Evolutionary conservation across 345 rosid species (phyloP), one percentile per base, ranked within the genome.

Genomic region (Populus euphratica): DNA sequence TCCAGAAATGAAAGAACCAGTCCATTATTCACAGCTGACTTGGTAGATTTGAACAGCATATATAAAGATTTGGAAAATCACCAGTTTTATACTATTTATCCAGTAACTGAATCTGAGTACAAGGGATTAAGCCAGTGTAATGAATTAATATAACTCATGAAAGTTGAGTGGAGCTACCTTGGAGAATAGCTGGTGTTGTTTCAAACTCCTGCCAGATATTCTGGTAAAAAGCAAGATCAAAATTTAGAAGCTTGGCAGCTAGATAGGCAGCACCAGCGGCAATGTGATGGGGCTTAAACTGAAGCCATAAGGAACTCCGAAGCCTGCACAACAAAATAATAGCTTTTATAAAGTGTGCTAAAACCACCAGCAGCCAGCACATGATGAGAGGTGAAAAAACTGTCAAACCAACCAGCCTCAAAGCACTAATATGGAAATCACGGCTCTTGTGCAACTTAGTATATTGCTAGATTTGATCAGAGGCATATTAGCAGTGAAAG

Each of bases 181-280:
- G 91, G 75, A 92, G 83, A 81, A 90, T 81, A 49, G 87, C 83
- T 1, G 93, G 94, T 43, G 97, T 87, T 2, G 88, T 82, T 73
- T 88, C 86, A 77, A 92, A 90, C 77, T 92, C 97, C 74, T 78
- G 88, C 94, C 94, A 90, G 78, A 92, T 80, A 81, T 83, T 84
- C 39, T 84, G 91, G 78, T 87, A 79, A 54, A 81, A 75, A 23
- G 90, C 80, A 73, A 90, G 90, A 78, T 92, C 88, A 78, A 87
- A 68, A 68, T 85, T 89, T 65, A 92, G 81, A 56, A 87, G 84
- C 84, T 85, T 88, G 52, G 93, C 90, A 11, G 94, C 97, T 73
- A 92, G 91, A 81, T 80, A 89, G 14, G 91, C 92, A 78, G 92
- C 97, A 83, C 94, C 97, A 13, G 91, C 97, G 63, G 97, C 97